phyloP scores from a whole-genome alignment of 202 grass and related monocot species.

The Alloteropsis angusta region DNA sequence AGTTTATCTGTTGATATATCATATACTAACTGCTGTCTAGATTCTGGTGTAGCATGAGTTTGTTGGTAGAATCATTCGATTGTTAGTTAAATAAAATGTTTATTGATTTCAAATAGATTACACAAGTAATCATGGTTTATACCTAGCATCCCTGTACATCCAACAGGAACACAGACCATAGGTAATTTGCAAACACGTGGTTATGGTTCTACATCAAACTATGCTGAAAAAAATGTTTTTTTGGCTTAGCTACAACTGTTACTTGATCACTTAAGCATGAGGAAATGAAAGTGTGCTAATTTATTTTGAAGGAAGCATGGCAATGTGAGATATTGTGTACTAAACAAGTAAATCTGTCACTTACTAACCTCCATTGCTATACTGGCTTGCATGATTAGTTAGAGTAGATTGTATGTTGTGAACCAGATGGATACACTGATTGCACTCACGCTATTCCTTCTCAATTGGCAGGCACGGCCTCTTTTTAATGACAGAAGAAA shows the following conservation, averaged over 20 bases:
- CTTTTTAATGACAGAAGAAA: constrained; percentile 91
- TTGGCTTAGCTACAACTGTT: not conserved
- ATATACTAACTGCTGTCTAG: not conserved
- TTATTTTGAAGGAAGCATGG: not conserved
- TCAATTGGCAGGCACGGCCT: constrained; percentile 49
- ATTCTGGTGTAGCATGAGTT: not conserved
- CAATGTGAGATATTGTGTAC: not conserved
- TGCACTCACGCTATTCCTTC: not conserved
- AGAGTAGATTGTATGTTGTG: not conserved
- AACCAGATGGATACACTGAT: not conserved
- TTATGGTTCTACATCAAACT: not conserved
- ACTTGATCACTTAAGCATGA: not conserved
- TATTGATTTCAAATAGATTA: not conserved
- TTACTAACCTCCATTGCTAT: not conserved
- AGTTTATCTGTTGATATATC: not conserved
- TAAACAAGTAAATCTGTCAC: not conserved
- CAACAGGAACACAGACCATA: not conserved
- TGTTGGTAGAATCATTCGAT: not conserved
- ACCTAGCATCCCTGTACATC: not conserved
- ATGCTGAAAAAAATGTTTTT: not conserved
- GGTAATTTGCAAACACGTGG: not conserved
- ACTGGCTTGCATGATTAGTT: not conserved
- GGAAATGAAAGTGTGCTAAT: not conserved
- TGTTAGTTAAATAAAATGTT: not conserved
- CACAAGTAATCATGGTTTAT: not conserved